Evolutionary conservation across 257 asterid genomes (phyloP), one percentile per base, ranked within the genome.

Genomic region (Lycium ferocissimum): DNA sequence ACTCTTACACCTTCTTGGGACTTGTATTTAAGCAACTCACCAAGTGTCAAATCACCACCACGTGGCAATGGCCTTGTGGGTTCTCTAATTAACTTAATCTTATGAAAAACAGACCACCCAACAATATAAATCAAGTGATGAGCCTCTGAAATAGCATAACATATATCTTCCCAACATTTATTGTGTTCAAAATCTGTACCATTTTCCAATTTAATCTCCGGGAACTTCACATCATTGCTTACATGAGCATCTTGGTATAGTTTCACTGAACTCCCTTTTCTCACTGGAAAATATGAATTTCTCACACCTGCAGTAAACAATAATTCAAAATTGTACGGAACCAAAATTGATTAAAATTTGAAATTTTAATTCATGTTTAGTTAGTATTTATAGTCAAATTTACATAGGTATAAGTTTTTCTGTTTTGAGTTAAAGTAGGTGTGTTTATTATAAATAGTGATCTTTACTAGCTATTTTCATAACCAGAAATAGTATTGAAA

Each of bases 1-100:
- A 96, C 98, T 57, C 99, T 90, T 79, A 94, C 98, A 71, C 99
- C 99, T 86, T 96, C 99, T 88, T 96, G 89, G 5, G 99, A 93
- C 84, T 96, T 96, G 79, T 94, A 94, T 94, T 96, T 96, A 85
- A 96, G 86, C 84, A 96, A 79, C 61, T 96, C 99, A 84, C 99
- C 99, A 9, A 96, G 96, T 53, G 92, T 95, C 87, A 94, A 87
- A 69, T 94, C 93, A 67, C 99, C 97, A 8, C 98, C 99, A 40
- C 97, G 90, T 0, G 99, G 99, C 93, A 94, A 85, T 7, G 93
- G 91, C 86, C 86, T 87, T 0, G 94, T 92, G 1, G 98, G 95
- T 85, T 96, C 99, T 91, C 99, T 91, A 38, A 93, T 85, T 85
- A 96, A 84, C 91, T 91, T 94, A 59, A 96, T 45, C 88, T 93